Conservation (phyloP, 2,329 filamentous ascomycete species). For the Cytospora chrysosperma region DNA sequence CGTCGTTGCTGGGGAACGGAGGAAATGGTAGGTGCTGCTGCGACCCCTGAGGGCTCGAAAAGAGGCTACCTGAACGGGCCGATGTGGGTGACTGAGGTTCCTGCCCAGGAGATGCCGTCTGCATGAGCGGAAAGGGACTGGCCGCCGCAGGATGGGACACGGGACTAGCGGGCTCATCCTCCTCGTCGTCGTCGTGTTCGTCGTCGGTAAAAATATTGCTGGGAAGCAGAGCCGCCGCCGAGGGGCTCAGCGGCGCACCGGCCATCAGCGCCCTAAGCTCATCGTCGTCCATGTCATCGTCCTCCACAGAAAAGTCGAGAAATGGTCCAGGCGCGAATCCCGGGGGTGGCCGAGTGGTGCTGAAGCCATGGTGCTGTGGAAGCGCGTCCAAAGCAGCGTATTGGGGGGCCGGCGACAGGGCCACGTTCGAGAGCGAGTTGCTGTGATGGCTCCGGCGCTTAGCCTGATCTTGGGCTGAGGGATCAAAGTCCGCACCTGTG, state of each 20-base stretch:
- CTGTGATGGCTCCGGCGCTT: constrained; percentile 50
- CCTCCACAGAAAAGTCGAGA: constrained; percentile 47
- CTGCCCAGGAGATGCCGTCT: constrained; percentile 37
- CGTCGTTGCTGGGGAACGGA: constrained; percentile 44
- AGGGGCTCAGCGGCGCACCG: constrained; percentile 73
- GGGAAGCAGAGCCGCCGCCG: constrained; percentile 71
- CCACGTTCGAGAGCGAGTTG: constrained; percentile 45
- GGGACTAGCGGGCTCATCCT: constrained; percentile 51
- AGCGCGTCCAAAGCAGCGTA: constrained; percentile 34
- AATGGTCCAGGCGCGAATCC: constrained; percentile 55
- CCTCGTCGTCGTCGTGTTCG: constrained; percentile 63
- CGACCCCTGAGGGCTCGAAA: constrained; percentile 63
- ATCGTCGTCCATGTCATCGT: constrained; percentile 52
- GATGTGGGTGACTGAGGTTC: constrained; percentile 62
- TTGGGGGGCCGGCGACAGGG: constrained; percentile 42
- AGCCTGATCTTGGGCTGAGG: constrained; percentile 39
- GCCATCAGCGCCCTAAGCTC: constrained; percentile 59
- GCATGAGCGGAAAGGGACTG: constrained; percentile 38
- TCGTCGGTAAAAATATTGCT: constrained; percentile 61
- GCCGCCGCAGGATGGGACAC: constrained; percentile 32
- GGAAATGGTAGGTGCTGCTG: constrained; percentile 58
- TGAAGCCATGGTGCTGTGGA: constrained; percentile 14
- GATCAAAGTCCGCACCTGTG: constrained; percentile 49
- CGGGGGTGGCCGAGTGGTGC: constrained; percentile 34
- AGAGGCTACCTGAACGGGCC: constrained; percentile 55